phyloP scores from a whole-genome alignment of 495 filamentous ascomycete species.

The Aspergillus panamensis region DNA sequence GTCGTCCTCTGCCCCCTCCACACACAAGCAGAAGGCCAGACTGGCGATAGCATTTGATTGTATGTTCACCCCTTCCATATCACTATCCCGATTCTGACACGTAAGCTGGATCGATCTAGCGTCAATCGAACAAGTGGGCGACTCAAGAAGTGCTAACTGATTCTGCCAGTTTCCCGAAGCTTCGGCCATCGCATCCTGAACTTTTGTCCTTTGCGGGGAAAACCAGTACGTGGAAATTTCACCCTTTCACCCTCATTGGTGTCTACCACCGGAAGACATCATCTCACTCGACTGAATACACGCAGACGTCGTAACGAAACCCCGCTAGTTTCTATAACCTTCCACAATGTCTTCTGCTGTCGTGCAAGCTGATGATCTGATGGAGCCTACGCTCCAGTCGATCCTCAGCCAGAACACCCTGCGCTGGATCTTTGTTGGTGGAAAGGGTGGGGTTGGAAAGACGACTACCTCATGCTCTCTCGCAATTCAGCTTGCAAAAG shows the following conservation, averaged over 20 bases:
- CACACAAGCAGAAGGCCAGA: neutral
- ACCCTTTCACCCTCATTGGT: neutral
- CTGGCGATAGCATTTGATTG: neutral
- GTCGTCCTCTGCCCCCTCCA: conserved; percentile 3
- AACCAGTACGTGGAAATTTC: neutral
- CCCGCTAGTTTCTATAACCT: conserved; percentile 3
- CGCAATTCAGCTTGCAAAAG: conserved; percentile 96
- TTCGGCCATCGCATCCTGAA: neutral
- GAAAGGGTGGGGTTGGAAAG: conserved; percentile 99
- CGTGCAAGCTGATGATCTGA: conserved; percentile 65
- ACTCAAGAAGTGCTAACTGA: neutral
- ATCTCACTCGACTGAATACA: conserved; percentile 2
- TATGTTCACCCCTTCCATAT: neutral
- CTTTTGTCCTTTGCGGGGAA: conserved; percentile 2
- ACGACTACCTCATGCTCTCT: conserved; percentile 98
- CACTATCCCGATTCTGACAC: neutral
- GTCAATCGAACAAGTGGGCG: neutral
- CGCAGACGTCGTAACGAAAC: neutral
- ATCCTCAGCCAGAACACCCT: conserved; percentile 91
- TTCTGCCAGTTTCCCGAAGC: neutral
- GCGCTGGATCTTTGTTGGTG: conserved; percentile 98
- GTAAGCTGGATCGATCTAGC: neutral
- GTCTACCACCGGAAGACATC: neutral
- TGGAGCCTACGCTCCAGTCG: conserved; percentile 91
- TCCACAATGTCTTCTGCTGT: conserved; percentile 61